phyloP scores from a whole-genome alignment of 805 yeast species.

The Metschnikowia henanensis region DNA sequence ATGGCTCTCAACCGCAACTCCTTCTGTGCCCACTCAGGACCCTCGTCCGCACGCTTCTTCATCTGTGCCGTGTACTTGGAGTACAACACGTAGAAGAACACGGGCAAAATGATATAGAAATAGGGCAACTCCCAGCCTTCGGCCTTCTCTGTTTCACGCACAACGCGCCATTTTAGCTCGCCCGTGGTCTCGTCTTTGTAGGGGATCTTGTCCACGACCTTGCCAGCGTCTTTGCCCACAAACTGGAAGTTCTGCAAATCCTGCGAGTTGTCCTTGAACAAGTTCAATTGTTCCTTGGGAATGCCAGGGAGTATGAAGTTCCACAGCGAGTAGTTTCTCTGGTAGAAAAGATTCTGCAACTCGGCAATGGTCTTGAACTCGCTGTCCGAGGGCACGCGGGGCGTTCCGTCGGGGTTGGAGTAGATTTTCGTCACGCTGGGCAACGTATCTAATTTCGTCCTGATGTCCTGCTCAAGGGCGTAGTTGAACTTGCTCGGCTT shows the following conservation, averaged over 20 bases:
- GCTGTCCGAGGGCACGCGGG: slow-evolving; percentile 64
- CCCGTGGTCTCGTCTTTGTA: slow-evolving; percentile 79
- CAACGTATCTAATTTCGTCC: slow-evolving; percentile 58
- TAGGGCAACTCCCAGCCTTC: slow-evolving; percentile 86
- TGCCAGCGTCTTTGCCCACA: slow-evolving; percentile 49
- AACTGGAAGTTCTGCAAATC: slow-evolving; percentile 58
- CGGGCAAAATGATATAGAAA: slow-evolving; percentile 73
- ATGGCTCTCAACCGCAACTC: slow-evolving; percentile 75
- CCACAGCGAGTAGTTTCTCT: slow-evolving; percentile 55
- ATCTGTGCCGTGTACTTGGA: slow-evolving; percentile 45
- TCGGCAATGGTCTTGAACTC: slow-evolving; percentile 75
- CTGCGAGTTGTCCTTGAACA: slow-evolving; percentile 59
- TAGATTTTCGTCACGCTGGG: slow-evolving; percentile 67
- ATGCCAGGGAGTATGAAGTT: slow-evolving; percentile 47
- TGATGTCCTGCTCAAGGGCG: slow-evolving; percentile 59
- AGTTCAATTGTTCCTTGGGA: slow-evolving; percentile 51
- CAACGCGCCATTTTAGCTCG: slow-evolving; percentile 73
- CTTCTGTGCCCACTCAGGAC: slow-evolving; percentile 79
- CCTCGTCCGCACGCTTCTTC: slow-evolving; percentile 40
- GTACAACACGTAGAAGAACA: slow-evolving; percentile 56
- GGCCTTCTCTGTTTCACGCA: slow-evolving; percentile 66
- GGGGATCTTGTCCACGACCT: slow-evolving; percentile 81
- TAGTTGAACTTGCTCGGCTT: slow-evolving; percentile 41
- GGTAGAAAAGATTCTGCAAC: slow-evolving; percentile 58
- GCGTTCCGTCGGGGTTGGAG: slow-evolving; percentile 74